Evolutionary conservation across 2,329 filamentous ascomycete genomes (phyloP).

Genomic region (Chalaropsis thielavioides): DNA sequence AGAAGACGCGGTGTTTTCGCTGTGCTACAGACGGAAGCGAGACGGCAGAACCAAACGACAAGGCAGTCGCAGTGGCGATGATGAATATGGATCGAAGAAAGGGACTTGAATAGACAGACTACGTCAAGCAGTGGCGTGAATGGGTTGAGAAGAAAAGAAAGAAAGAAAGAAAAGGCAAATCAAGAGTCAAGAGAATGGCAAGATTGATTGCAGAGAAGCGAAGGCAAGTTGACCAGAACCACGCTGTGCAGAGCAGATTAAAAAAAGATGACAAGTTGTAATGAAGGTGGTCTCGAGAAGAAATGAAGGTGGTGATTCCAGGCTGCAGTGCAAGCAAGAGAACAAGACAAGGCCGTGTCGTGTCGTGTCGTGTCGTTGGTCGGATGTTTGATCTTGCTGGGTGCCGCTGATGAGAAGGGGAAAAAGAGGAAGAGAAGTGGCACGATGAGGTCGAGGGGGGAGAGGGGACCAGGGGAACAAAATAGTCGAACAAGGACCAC

Average conservation of each 20-base stretch:
- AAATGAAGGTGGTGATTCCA: not conserved
- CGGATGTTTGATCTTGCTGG: not conserved
- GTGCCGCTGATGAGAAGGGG: not conserved
- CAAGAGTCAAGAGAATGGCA: not conserved
- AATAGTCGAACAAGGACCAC: not conserved
- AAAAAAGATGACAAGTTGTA: not conserved
- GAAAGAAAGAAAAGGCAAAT: not conserved
- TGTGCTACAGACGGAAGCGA: not conserved
- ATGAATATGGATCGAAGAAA: not conserved
- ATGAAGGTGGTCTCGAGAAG: not conserved
- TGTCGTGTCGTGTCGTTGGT: not conserved
- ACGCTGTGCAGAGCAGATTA: not conserved
- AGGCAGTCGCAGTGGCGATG: not conserved
- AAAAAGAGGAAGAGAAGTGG: not conserved
- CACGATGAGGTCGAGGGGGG: not conserved
- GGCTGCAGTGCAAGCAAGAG: not conserved
- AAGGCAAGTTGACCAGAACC: not conserved
- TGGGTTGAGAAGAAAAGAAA: not conserved
- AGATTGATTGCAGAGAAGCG: not conserved
- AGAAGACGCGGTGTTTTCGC: not conserved
- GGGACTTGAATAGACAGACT: not conserved
- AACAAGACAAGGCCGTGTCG: too few relatives aligned
- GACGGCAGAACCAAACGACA: not conserved
- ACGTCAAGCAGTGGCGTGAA: constrained; percentile 1
- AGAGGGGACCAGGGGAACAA: not conserved